Evolutionary conservation across 2,329 filamentous ascomycete genomes (phyloP), one percentile per base, ranked within the genome.

Genomic region (Bipolaris zeicola): DNA sequence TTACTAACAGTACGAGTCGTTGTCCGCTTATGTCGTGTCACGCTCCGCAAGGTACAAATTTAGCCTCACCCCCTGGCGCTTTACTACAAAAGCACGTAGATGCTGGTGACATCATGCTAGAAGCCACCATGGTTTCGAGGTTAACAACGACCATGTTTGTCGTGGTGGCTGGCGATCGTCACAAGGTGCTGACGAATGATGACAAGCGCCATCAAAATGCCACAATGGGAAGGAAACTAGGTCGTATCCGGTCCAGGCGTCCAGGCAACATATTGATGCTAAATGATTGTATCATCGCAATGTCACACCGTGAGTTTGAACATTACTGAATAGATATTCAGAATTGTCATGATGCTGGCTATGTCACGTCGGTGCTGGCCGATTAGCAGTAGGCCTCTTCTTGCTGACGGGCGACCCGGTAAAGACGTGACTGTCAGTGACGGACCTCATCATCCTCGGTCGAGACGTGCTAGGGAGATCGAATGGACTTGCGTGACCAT

Each of bases 401-500:
- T 54, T 68, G 33, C 64, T 67, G 3, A 70, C 52, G 3, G 69
- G 70, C 7, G 67, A 71, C 1, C 70, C 70, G 1, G 64, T 70
- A 20, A 58, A 60, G 3, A 66, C 48, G 10, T 62, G 54, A 11
- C 56, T 50, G 13, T 67, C 62, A 1, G 60, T 61, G 14, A 61
- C 60, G 4, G 67, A 55, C 42, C 61, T 67, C 26, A 50, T 49
- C 22, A 66, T 55, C 5, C 53, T 53, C 6, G 65, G 53, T 4
- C 53, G 64, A 28, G 55, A 54, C 13, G 61, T 65, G 44, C 71
- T 75, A 6, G 72, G 71, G 46, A 73, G 34, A 63, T 75, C 72
- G 34, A 75, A 75, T 0, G 71, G 70, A 51, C 71, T 74, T 2
- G 62, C 67, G 16, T 68, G 64, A 18, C 60, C 59, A 38, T 68